Evolutionary conservation across 805 yeast species (phyloP).

Genomic region (Starmerella davenportii): DNA sequence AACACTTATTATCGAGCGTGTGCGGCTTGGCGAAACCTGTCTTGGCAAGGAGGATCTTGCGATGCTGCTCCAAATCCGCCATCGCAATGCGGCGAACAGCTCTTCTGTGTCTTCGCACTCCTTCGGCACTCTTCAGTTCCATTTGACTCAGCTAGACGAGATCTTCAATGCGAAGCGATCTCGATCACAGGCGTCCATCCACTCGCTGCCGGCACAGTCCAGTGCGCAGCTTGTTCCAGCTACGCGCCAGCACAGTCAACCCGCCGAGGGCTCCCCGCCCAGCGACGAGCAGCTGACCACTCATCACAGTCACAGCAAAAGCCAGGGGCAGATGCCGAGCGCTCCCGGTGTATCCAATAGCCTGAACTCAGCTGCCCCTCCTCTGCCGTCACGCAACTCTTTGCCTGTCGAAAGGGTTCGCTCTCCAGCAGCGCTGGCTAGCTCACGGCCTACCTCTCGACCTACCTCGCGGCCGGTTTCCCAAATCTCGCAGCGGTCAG

Average conservation of each 20-base stretch:
- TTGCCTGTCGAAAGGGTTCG: background rate
- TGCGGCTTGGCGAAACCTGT: slow-evolving; percentile 10
- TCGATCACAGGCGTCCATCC: background rate
- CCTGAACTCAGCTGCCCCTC: too few species aligned
- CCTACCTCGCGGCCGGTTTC: too few species aligned
- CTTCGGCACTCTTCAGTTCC: slow-evolving; percentile 9
- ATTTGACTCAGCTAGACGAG: slow-evolving; percentile 7
- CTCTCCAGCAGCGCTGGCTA: too few species aligned
- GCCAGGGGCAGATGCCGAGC: too few species aligned
- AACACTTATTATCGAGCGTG: slow-evolving; percentile 15
- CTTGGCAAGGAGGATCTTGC: slow-evolving; percentile 13
- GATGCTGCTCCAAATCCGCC: slow-evolving; percentile 12
- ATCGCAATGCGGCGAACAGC: slow-evolving; percentile 10
- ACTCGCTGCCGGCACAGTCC: background rate
- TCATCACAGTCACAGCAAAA: too few species aligned
- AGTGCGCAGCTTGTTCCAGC: background rate
- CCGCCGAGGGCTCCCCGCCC: too few species aligned
- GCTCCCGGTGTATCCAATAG: too few species aligned
- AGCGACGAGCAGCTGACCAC: too few species aligned
- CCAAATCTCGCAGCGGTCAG: background rate
- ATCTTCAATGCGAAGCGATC: slow-evolving; percentile 3
- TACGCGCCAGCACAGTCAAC: background rate
- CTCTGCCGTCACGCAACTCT: background rate
- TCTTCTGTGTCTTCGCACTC: slow-evolving; percentile 3
- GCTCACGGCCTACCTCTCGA: too few species aligned